Percentiles rank a stretch among this genome's conserved stretches.
Evolutionary conservation across 176 grass and related monocot species (phyloP).

Genomic region (Aegilops speltoides): DNA sequence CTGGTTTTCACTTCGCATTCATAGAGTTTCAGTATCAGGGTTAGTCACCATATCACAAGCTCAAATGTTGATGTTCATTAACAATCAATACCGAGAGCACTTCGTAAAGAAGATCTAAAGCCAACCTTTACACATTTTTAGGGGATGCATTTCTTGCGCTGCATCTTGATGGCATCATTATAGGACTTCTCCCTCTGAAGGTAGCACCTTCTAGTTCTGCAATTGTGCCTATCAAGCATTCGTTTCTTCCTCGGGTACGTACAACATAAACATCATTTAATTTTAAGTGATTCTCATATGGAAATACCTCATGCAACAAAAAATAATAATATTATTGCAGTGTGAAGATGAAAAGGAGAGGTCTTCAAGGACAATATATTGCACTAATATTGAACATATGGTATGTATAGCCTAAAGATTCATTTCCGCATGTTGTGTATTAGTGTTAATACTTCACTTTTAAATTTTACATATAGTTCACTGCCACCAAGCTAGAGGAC

Average conservation of each 20-base stretch:
- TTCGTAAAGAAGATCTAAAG: background rate
- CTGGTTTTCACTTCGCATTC: background rate
- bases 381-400: background rate
- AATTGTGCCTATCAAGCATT: background rate
- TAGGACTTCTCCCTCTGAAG: background rate
- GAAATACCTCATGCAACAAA: background rate
- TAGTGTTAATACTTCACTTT: background rate
- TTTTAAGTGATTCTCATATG: background rate
- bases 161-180: background rate
- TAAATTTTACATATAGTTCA: background rate
- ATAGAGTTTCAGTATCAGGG: background rate
- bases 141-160: background rate
- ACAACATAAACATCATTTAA: background rate
- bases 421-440: background rate
- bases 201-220: background rate
- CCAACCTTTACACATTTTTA: background rate
- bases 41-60: background rate
- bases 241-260: background rate
- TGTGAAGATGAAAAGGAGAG: background rate
- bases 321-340: background rate
- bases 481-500: background rate
- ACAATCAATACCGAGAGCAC: background rate
- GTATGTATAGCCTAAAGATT: background rate
- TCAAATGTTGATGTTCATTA: background rate
- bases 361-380: background rate